Evolutionary conservation across 23 red algal species (phyloP).

Genomic region (Gracilaria domingensis): DNA sequence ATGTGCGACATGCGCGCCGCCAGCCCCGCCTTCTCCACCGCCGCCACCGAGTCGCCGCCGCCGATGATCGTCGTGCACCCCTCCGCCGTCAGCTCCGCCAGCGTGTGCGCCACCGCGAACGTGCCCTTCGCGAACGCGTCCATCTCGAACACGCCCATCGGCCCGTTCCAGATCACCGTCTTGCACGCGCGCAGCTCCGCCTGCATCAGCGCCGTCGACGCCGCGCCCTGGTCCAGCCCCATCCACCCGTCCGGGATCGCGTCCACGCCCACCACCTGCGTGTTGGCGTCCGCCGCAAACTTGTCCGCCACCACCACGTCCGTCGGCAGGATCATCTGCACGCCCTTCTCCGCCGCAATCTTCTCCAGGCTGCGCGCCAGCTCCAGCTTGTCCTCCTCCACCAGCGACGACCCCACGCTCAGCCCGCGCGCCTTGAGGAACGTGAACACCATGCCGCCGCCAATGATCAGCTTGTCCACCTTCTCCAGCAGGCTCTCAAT

Average conservation of each 20-base stretch:
- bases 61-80: constrained; percentile 97
- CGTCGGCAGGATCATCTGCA: constrained; percentile 85
- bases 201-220: constrained; percentile 82
- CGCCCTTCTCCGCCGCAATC: constrained; percentile 77
- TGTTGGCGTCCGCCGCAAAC: constrained; percentile 91
- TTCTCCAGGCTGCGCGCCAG: constrained; percentile 79
- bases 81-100: constrained; percentile 80
- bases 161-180: constrained; percentile 98
- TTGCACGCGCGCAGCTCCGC: constrained; percentile 81
- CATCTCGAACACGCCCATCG: constrained; percentile 99
- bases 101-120: constrained; percentile 89
- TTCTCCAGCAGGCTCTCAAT: constrained; percentile 94
- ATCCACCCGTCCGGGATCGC: constrained; percentile 96
- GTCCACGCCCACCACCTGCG: constrained; percentile 73
- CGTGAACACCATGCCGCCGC: constrained; percentile 99
- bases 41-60: constrained; percentile 98
- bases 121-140: constrained; percentile 97
- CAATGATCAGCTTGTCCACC: constrained; percentile 97
- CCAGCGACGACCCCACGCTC: constrained; percentile 88
- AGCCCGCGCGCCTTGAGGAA: constrained; percentile 94
- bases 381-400: constrained; percentile 99
- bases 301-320: constrained; percentile 97
- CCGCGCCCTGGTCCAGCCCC: constrained; percentile 93
- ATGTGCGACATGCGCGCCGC: constrained; percentile 98
- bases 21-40: constrained; percentile 95